Evolutionary conservation across 2,329 filamentous ascomycete species (phyloP).

Genomic region (Calonectria fujianensis): DNA sequence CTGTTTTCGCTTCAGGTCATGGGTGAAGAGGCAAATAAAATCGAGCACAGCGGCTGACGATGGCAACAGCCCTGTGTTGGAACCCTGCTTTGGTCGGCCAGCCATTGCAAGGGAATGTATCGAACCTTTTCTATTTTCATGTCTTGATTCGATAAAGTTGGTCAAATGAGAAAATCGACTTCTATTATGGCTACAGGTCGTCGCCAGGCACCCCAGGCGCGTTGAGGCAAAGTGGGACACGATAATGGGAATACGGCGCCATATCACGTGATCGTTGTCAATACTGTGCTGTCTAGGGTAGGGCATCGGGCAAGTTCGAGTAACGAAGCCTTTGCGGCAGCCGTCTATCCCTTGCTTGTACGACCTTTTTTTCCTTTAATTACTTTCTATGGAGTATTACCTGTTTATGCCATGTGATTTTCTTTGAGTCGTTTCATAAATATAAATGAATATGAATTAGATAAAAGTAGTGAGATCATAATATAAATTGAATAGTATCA

Average conservation of each 20-base stretch:
- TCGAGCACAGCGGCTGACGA: constrained; percentile 84
- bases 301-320: not conserved
- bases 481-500: not conserved
- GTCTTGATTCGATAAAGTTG: not conserved
- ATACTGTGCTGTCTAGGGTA: not conserved
- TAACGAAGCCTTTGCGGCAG: not conserved
- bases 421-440: not conserved
- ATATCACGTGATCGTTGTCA: constrained; percentile 33
- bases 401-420: not conserved
- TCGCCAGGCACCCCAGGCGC: constrained; percentile 13
- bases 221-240: constrained; percentile 18
- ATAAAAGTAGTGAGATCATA: not conserved
- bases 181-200: not conserved
- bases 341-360: not conserved
- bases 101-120: constrained; percentile 43
- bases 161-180: not conserved
- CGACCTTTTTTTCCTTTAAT: not conserved
- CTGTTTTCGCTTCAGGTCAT: constrained; percentile 88
- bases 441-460: not conserved
- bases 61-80: constrained; percentile 26
- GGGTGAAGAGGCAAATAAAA: constrained; percentile 90
- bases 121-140: not conserved
- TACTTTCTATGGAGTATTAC: not conserved
- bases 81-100: constrained; percentile 23
- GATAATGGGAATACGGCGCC: constrained; percentile 45